Conservation (phyloP, 768 basidiomycete species). For the Pleurotus eryngii region DNA sequence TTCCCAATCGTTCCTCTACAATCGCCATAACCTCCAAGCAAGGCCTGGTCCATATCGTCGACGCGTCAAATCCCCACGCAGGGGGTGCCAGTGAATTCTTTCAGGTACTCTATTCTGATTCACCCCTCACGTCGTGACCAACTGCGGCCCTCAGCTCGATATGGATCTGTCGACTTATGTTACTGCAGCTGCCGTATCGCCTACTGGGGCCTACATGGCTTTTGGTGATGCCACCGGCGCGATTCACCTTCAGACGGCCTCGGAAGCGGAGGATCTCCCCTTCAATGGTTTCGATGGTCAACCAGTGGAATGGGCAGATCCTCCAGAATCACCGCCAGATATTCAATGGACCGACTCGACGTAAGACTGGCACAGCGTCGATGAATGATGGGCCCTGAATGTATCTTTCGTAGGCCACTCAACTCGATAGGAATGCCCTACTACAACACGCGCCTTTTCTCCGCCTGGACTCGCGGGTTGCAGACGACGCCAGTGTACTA, state of each 20-base stretch:
- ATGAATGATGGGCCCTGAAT: no score
- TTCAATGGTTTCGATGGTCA: constrained; percentile 91
- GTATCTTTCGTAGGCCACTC: constrained; percentile 56
- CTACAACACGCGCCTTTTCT: constrained; percentile 73
- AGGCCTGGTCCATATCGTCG: constrained; percentile 83
- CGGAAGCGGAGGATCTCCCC: constrained; percentile 60
- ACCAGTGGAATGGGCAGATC: constrained; percentile 81
- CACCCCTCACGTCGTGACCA: constrained; percentile 5
- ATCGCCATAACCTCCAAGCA: constrained; percentile 75
- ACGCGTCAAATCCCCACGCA: constrained; percentile 63
- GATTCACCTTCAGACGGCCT: constrained; percentile 78
- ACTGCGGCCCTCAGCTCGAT: constrained; percentile 48
- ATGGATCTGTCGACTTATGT: constrained; percentile 58
- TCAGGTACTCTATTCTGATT: constrained; percentile 47
- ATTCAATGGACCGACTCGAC: constrained; percentile 83
- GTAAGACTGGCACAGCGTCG: constrained; percentile 38
- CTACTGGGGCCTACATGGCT: constrained; percentile 87
- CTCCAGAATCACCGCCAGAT: constrained; percentile 60
- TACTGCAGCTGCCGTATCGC: constrained; percentile 77
- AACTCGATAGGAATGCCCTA: constrained; percentile 87
- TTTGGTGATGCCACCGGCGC: constrained; percentile 87
- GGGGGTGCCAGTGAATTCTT: constrained; percentile 65
- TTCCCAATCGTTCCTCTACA: constrained; percentile 73
- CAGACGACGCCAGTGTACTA: constrained; percentile 40
- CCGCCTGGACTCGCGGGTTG: constrained; percentile 56